phyloP scores from a whole-genome alignment of 768 basidiomycete genomes.

The Lyophyllum decastes region DNA sequence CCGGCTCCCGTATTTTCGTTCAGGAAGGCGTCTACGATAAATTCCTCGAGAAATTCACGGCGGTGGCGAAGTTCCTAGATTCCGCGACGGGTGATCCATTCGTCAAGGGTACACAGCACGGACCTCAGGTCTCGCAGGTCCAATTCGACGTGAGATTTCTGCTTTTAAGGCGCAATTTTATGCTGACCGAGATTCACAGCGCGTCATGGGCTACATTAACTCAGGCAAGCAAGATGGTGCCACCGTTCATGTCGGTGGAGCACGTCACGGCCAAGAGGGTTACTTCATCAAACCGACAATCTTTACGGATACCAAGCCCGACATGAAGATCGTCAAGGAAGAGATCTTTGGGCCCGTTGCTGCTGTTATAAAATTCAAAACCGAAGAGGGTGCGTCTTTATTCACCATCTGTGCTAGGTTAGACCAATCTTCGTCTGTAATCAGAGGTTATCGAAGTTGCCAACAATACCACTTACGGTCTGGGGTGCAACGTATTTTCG shows the following conservation, averaged over 20 bases:
- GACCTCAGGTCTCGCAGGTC: slow-evolving; percentile 70
- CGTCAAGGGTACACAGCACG: slow-evolving; percentile 53
- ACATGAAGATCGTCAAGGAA: slow-evolving; percentile 69
- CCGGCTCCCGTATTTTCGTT: slow-evolving; percentile 84
- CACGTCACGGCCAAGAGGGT: slow-evolving; percentile 57
- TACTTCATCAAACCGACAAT: slow-evolving; percentile 74
- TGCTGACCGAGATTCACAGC: slow-evolving; percentile 33
- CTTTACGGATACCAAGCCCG: slow-evolving; percentile 59
- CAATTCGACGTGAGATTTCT: slow-evolving; percentile 59
- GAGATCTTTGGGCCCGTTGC: slow-evolving; percentile 82
- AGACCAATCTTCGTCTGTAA: not conserved
- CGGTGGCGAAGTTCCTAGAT: slow-evolving; percentile 47
- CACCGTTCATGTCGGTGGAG: slow-evolving; percentile 60
- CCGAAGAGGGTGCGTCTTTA: slow-evolving; percentile 43
- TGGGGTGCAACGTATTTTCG: slow-evolving; percentile 87
- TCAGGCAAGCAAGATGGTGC: slow-evolving; percentile 74
- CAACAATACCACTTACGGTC: slow-evolving; percentile 56
- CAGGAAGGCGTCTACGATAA: slow-evolving; percentile 79
- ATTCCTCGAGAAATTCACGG: slow-evolving; percentile 64
- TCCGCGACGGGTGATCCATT: slow-evolving; percentile 65
- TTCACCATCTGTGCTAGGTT: not conserved
- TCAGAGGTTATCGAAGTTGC: not conserved
- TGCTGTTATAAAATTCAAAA: slow-evolving; percentile 69
- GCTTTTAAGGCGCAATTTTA: no score
- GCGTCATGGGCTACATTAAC: slow-evolving; percentile 75